Conservation (phyloP, 2,329 filamentous ascomycete genomes). For the Sporothrix dimorphospora region DNA sequence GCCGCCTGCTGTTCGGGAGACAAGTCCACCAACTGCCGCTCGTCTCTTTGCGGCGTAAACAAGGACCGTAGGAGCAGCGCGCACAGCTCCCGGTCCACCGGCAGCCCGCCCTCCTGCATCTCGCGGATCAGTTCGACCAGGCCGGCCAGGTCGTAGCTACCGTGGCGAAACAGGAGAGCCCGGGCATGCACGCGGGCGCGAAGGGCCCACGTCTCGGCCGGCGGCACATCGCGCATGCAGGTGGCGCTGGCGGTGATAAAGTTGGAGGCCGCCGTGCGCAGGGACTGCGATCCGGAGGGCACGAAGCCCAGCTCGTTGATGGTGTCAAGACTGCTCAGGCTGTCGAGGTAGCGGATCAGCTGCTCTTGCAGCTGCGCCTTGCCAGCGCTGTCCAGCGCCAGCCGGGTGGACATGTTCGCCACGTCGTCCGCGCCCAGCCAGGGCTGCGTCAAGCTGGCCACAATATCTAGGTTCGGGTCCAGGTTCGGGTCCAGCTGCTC, state of each 20-base stretch:
- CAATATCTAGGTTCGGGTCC: neutral
- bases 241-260: slow-evolving; percentile 13
- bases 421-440: neutral
- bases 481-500: neutral
- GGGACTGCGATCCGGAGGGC: no score
- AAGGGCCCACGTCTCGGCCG: slow-evolving; percentile 42
- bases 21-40: neutral
- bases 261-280: neutral
- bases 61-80: slow-evolving; percentile 46
- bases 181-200: slow-evolving; percentile 41
- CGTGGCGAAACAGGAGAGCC: slow-evolving; percentile 33
- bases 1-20: neutral
- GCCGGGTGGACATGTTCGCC: neutral
- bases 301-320: neutral
- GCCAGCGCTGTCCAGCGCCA: slow-evolving; percentile 36
- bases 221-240: slow-evolving; percentile 35
- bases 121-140: slow-evolving; percentile 43
- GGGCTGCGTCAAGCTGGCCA: slow-evolving; percentile 4
- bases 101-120: slow-evolving; percentile 45
- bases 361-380: slow-evolving; percentile 38
- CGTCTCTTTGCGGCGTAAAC: slow-evolving; percentile 36
- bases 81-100: slow-evolving; percentile 43
- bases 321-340: slow-evolving; percentile 23
- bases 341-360: slow-evolving; percentile 36
- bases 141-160: slow-evolving; percentile 31